Evolutionary conservation across 306 rosid genomes (phyloP).

Genomic region (Sphenostylis stenocarpa): DNA sequence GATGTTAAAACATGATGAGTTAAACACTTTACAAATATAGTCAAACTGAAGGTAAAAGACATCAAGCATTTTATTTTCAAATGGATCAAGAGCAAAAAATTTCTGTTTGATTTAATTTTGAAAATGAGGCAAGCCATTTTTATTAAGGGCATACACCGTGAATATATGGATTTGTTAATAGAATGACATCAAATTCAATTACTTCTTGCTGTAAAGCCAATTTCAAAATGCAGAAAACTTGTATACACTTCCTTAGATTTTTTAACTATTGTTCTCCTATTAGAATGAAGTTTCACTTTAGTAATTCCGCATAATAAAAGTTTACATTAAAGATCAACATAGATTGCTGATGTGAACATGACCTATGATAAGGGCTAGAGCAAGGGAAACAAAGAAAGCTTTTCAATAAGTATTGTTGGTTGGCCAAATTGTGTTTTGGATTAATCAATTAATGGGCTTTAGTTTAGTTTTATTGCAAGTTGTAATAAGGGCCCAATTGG

Average conservation of each 20-base stretch:
- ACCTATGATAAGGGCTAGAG: too few relatives aligned
- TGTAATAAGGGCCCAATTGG: too few relatives aligned
- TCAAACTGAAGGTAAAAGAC: not conserved
- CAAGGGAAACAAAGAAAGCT: too few relatives aligned
- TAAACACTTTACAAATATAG: not conserved
- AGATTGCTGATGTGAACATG: not conserved
- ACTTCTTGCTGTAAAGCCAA: slow-evolving; percentile 9
- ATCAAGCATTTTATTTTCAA: not conserved
- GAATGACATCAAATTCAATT: not conserved
- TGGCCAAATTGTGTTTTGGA: too few relatives aligned
- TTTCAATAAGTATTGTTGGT: too few relatives aligned
- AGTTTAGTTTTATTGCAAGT: too few relatives aligned
- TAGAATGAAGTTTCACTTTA: not conserved
- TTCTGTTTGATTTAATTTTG: not conserved
- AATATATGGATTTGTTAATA: not conserved
- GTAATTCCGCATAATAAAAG: not conserved
- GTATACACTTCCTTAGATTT: not conserved
- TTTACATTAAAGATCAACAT: not conserved
- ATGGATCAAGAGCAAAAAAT: not conserved
- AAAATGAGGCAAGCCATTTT: slow-evolving; percentile 22
- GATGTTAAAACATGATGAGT: slow-evolving; percentile 9
- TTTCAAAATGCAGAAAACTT: not conserved
- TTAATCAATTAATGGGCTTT: too few relatives aligned
- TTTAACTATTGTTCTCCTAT: not conserved
- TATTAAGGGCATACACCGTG: not conserved